A percentile compares a stretch with the other conserved stretches of the same genome.
Conservation (phyloP, 805 yeast species). For the Yarrowia sp. region DNA sequence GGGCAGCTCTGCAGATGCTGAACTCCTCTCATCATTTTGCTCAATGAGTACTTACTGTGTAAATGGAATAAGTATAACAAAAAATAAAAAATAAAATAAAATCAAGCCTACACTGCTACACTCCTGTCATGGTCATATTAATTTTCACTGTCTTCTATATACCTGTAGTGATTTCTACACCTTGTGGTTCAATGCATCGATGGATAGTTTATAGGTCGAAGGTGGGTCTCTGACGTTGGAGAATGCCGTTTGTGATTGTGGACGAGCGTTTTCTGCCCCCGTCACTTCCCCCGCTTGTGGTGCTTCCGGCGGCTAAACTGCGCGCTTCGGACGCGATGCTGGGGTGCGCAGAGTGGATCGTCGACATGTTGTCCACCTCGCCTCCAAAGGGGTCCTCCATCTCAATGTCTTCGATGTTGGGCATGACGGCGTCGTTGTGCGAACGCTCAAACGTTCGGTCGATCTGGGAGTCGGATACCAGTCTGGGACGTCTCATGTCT, state of each 20-base stretch:
- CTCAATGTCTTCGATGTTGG: conserved; percentile 27
- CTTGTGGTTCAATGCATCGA: background rate
- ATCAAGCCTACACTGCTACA: too few species aligned
- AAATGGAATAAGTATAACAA: too few species aligned
- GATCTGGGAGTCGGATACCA: conserved; percentile 29
- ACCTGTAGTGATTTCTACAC: conserved; percentile 4
- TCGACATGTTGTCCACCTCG: conserved; percentile 30
- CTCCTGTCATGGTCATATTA: too few species aligned
- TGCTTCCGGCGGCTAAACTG: background rate
- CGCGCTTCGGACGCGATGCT: conserved; percentile 4
- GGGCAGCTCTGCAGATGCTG: too few species aligned
- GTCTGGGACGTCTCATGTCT: conserved; percentile 17
- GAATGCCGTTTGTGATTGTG: conserved; percentile 25
- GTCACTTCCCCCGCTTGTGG: conserved; percentile 2
- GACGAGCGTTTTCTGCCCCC: conserved; percentile 25
- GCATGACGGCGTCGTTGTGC: conserved; percentile 27
- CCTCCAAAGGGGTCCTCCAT: conserved; percentile 21
- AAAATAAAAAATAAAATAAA: too few species aligned
- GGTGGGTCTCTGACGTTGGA: conserved; percentile 36
- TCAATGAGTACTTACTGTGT: too few species aligned
- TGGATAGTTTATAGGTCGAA: conserved; percentile 11
- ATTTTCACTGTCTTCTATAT: background rate
- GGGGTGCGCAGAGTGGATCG: conserved; percentile 18
- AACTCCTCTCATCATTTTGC: too few species aligned
- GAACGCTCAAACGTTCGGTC: conserved; percentile 17